Evolutionary conservation across 2,329 filamentous ascomycete genomes (phyloP).

Genomic region (Cercospora sp.): DNA sequence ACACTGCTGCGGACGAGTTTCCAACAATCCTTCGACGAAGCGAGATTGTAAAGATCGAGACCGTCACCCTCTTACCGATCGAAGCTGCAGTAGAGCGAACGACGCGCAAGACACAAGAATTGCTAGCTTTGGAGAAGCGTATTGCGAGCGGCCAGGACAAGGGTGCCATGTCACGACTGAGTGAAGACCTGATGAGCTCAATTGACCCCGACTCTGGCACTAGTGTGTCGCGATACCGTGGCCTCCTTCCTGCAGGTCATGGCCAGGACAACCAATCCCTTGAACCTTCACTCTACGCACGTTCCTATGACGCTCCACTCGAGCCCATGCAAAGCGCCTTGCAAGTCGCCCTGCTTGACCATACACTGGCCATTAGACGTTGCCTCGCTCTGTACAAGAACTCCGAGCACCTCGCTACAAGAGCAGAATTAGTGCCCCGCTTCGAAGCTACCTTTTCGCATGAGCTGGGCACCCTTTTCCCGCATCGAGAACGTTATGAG

Average conservation of each 20-base stretch:
- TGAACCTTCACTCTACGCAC: slow-evolving; percentile 28
- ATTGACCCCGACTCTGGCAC: slow-evolving; percentile 73
- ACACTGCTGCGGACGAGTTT: slow-evolving; percentile 80
- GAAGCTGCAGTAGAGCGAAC: slow-evolving; percentile 91
- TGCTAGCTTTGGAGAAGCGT: slow-evolving; percentile 73
- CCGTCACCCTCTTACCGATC: slow-evolving; percentile 68
- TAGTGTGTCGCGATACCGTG: slow-evolving; percentile 75
- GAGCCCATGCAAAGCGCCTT: slow-evolving; percentile 73
- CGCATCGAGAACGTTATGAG: slow-evolving; percentile 32
- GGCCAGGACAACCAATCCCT: slow-evolving; percentile 44
- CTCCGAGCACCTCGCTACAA: slow-evolving; percentile 58
- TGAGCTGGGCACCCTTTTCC: slow-evolving; percentile 47
- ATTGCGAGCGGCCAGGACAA: slow-evolving; percentile 62
- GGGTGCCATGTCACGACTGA: slow-evolving; percentile 62
- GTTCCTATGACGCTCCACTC: slow-evolving; percentile 44
- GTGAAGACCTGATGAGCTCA: slow-evolving; percentile 75
- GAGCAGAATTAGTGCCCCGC: slow-evolving; percentile 34
- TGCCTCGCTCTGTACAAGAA: slow-evolving; percentile 67
- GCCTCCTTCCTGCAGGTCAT: slow-evolving; percentile 61
- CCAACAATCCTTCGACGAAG: slow-evolving; percentile 87
- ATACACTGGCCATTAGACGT: slow-evolving; percentile 82
- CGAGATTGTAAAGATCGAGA: slow-evolving; percentile 72
- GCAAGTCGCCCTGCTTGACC: slow-evolving; percentile 81
- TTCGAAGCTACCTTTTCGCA: slow-evolving; percentile 50
- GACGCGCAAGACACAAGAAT: slow-evolving; percentile 84